Evolutionary conservation across 805 yeast species (phyloP).

Genomic region (Teunomyces stri): DNA sequence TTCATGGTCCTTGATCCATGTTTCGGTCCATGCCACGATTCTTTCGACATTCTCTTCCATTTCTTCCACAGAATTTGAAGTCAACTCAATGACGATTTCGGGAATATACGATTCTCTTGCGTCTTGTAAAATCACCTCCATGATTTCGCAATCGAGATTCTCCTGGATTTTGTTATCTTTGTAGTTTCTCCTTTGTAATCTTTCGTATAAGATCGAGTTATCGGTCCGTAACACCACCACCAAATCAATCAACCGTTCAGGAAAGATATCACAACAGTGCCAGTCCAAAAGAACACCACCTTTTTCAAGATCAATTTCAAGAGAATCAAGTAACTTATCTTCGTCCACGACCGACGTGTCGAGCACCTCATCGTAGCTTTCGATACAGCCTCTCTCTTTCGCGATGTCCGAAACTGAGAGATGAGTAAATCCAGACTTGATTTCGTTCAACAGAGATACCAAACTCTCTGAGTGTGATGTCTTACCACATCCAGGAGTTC

Average conservation of each 20-base stretch:
- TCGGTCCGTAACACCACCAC: slow-evolving; percentile 86
- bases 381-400: slow-evolving; percentile 69
- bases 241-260: slow-evolving; percentile 86
- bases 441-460: slow-evolving; percentile 46
- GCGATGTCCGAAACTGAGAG: slow-evolving; percentile 81
- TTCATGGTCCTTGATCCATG: slow-evolving; percentile 62
- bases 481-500: slow-evolving; percentile 94
- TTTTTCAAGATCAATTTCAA: slow-evolving; percentile 71
- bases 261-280: slow-evolving; percentile 96
- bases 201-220: slow-evolving; percentile 66
- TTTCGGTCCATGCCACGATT: slow-evolving; percentile 66
- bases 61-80: slow-evolving; percentile 69
- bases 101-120: slow-evolving; percentile 80
- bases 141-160: slow-evolving; percentile 93
- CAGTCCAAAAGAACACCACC: slow-evolving; percentile 95
- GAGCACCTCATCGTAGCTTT: slow-evolving; percentile 81
- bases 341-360: slow-evolving; percentile 91
- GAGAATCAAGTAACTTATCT: slow-evolving; percentile 75
- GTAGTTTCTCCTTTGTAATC: slow-evolving; percentile 75
- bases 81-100: slow-evolving; percentile 78
- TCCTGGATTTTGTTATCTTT: slow-evolving; percentile 81
- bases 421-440: slow-evolving; percentile 35
- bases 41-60: slow-evolving; percentile 82
- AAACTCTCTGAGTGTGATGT: slow-evolving; percentile 70
- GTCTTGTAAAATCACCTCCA: slow-evolving; percentile 86